Evolutionary conservation across 768 basidiomycete species (phyloP).

Genomic region (Leccinum truebloodii): DNA sequence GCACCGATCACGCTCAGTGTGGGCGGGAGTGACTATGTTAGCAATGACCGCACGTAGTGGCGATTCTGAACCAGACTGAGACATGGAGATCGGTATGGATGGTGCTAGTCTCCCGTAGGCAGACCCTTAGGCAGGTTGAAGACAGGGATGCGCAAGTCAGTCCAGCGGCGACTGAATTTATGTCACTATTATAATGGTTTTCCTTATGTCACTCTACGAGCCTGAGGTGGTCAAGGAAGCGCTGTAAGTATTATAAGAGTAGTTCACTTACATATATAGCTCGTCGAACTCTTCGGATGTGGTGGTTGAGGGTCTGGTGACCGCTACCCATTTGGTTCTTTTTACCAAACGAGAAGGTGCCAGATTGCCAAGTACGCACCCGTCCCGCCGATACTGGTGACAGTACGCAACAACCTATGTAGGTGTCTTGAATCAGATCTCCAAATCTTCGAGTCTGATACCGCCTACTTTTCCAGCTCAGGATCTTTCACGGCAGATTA

Average conservation of each 20-base stretch:
- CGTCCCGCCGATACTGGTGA: background rate
- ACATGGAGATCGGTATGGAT: conserved; percentile 6
- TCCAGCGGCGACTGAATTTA: no score
- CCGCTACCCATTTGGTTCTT: background rate
- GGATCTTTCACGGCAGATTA: background rate
- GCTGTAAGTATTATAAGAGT: no score
- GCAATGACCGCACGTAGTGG: conserved; percentile 17
- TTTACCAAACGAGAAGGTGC: background rate
- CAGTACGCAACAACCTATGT: background rate
- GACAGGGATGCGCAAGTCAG: no score
- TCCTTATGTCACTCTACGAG: no score
- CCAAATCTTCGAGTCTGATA: background rate
- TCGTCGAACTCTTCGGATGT: no score
- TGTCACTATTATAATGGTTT: no score
- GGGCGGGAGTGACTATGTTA: conserved; percentile 10
- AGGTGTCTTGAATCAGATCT: background rate
- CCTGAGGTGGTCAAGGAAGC: no score
- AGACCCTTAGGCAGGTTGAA: no score
- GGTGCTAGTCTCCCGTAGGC: no score
- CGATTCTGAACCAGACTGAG: conserved; percentile 6
- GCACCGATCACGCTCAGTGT: conserved; percentile 6
- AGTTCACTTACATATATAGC: no score
- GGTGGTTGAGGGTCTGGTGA: background rate
- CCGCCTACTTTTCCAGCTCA: background rate
- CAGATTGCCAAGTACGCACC: no score